phyloP scores from a whole-genome alignment of 2,329 filamentous ascomycete species.

The Epichloe gansuensis region DNA sequence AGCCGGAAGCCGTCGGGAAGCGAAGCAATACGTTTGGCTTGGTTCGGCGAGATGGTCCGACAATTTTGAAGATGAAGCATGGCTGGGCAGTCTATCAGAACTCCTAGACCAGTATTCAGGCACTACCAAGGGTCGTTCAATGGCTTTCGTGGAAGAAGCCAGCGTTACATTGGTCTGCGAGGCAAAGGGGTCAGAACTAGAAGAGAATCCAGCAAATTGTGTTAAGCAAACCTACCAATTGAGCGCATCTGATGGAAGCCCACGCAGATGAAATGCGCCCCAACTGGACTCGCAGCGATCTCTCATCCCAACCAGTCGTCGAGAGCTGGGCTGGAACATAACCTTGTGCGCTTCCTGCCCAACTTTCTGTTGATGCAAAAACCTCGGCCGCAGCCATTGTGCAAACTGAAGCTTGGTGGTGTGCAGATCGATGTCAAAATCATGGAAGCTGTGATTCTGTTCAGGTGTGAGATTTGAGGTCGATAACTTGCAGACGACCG shows the following conservation, averaged over 20 bases:
- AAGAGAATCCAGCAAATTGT: neutral
- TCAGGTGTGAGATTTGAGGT: neutral
- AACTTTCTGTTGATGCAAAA: slow-evolving; percentile 30
- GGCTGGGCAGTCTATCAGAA: neutral
- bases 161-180: neutral
- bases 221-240: neutral
- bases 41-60: neutral
- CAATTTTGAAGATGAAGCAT: neutral
- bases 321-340: slow-evolving; percentile 22
- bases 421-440: slow-evolving; percentile 31
- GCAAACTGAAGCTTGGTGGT: slow-evolving; percentile 32
- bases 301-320: slow-evolving; percentile 16
- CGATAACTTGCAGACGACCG: slow-evolving; percentile 1
- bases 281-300: slow-evolving; percentile 22
- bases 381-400: slow-evolving; percentile 43
- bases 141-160: neutral
- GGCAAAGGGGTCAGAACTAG: neutral
- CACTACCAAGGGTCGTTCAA: neutral
- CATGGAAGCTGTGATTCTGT: slow-evolving; percentile 35
- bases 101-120: slow-evolving; percentile 2
- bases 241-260: neutral
- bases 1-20: slow-evolving; percentile 5
- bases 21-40: slow-evolving; percentile 2
- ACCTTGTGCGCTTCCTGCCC: slow-evolving; percentile 28
- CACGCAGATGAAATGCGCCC: slow-evolving; percentile 24